Conservation (phyloP, 306 rosid genomes). For the Quercus glauca region DNA sequence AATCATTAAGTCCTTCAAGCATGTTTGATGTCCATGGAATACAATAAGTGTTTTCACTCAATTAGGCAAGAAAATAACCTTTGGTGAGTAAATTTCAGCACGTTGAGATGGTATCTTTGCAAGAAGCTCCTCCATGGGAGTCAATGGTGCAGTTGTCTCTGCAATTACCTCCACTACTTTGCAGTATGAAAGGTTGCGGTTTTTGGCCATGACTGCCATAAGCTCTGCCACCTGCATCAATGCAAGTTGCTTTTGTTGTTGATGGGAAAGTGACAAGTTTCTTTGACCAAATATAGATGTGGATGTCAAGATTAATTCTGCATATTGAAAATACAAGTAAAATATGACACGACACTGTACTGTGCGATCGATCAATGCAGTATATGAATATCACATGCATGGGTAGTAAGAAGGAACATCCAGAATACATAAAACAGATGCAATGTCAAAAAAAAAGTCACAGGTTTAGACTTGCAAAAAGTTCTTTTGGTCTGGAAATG, state of each 20-base stretch:
- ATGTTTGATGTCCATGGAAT: conserved; percentile 3
- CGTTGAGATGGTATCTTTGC: conserved; percentile 78
- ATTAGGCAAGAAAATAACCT: conserved; percentile 40
- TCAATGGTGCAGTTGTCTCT: conserved; percentile 82
- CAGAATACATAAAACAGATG: not conserved
- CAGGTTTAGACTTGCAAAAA: not conserved
- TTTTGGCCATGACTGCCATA: conserved; percentile 78
- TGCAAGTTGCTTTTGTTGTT: conserved; percentile 13
- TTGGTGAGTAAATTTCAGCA: conserved; percentile 32
- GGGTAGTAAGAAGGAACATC: not conserved
- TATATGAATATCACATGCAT: not conserved
- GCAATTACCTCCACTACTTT: conserved; percentile 93
- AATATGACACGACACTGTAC: not conserved
- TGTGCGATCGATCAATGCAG: not conserved
- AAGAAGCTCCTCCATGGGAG: conserved; percentile 80
- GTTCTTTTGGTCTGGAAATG: not conserved
- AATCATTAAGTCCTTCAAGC: not conserved
- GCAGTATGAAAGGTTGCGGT: conserved; percentile 61
- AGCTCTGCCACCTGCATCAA: conserved; percentile 85
- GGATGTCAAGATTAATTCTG: not conserved
- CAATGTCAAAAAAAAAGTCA: not conserved
- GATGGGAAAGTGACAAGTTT: not conserved
- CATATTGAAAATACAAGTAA: not conserved
- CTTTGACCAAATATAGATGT: not conserved
- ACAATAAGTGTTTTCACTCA: conserved; percentile 5